These are phyloP conservation scores for Euphorbia peplus DNA, from an alignment of 345 rosid species.

Conservation along the genomic window DNA sequence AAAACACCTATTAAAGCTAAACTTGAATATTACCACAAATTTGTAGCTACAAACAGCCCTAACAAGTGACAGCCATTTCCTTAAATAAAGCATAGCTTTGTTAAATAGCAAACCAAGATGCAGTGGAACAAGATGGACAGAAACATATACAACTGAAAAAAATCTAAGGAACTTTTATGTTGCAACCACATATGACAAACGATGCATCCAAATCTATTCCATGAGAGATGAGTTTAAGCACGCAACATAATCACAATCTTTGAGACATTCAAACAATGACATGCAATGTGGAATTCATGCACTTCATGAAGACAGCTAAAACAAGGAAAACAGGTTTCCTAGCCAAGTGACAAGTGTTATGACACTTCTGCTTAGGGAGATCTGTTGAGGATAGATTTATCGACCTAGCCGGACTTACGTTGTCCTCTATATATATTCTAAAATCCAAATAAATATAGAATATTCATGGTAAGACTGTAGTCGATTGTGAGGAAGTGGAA, in stretches of 20 bases:
- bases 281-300: not conserved
- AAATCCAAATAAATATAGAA: not conserved
- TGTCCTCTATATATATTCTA: not conserved
- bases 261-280: not conserved
- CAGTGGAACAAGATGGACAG: not conserved
- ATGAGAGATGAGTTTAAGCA: not conserved
- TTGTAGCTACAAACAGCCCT: not conserved
- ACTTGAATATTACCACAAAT: not conserved
- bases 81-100: not conserved
- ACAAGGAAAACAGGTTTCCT: not conserved
- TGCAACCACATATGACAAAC: not conserved
- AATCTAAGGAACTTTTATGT: not conserved
- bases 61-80: not conserved
- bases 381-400: not conserved
- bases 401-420: not conserved
- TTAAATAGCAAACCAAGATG: not conserved
- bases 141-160: not conserved
- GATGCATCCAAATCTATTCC: not conserved
- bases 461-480: not conserved
- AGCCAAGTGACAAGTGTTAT: not conserved
- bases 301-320: not conserved
- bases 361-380: too few species aligned
- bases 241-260: not conserved
- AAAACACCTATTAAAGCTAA: not conserved
- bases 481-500: not conserved